These are phyloP conservation scores for Clonostachys rhizophaga DNA, from an alignment of 2,329 filamentous ascomycete species.

Conservation along the genomic window DNA sequence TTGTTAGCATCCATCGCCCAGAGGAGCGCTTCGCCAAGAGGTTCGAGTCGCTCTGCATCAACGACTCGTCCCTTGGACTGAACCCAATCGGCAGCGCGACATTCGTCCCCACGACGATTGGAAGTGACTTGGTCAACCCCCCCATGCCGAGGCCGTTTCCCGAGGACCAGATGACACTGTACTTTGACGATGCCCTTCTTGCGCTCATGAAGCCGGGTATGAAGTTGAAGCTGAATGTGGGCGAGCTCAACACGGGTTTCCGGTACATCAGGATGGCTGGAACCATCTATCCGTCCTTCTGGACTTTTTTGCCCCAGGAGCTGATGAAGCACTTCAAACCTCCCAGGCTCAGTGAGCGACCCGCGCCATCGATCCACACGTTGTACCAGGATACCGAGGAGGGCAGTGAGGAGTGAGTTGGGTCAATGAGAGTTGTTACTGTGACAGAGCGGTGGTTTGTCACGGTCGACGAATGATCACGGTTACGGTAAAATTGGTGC, in stretches of 20 bases:
- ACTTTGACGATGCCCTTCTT: conserved; percentile 59
- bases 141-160: conserved; percentile 1
- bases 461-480: too few relatives aligned
- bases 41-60: conserved; percentile 31
- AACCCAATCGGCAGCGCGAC: conserved; percentile 37
- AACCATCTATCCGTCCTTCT: conserved; percentile 55
- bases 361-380: conserved; percentile 35
- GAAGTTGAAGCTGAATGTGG: conserved; percentile 53
- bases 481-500: too few relatives aligned
- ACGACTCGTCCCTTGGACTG: conserved; percentile 21
- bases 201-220: conserved; percentile 57
- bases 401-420: conserved; percentile 7
- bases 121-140: conserved; percentile 39
- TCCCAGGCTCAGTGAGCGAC: conserved; percentile 39
- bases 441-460: too few relatives aligned
- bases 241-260: conserved; percentile 56
- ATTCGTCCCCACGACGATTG: conserved; percentile 38
- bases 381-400: conserved; percentile 18
- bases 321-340: conserved; percentile 64
- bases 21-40: conserved; percentile 29
- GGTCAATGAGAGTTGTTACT: too few relatives aligned
- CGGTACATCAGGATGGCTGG: conserved; percentile 58
- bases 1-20: conserved; percentile 46
- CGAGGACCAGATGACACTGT: conserved; percentile 38
- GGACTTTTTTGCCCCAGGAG: conserved; percentile 62